These are phyloP conservation scores for Lophium mytilinum DNA, from an alignment of 495 filamentous ascomycete species.

Conservation along the genomic window DNA sequence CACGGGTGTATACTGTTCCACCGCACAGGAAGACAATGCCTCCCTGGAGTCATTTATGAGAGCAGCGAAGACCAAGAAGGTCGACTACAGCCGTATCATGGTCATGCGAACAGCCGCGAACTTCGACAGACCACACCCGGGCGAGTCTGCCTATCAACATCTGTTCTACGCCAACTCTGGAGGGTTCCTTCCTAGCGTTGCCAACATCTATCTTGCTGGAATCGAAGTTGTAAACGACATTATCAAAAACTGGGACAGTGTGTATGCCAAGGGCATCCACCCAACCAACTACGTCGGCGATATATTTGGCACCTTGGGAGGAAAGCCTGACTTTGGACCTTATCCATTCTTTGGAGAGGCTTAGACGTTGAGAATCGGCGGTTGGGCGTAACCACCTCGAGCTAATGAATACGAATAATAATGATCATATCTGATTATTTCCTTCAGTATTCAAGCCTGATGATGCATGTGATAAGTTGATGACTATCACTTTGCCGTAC, in stretches of 20 bases:
- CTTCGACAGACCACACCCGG: constrained; percentile 61
- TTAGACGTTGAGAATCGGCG: too few relatives aligned
- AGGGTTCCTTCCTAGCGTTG: constrained; percentile 45
- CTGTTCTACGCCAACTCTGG: constrained; percentile 52
- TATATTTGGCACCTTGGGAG: constrained; percentile 60
- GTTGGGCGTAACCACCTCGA: too few relatives aligned
- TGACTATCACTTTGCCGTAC: too few relatives aligned
- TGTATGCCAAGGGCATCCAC: constrained; percentile 51
- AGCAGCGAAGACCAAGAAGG: constrained; percentile 42
- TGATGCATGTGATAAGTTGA: too few relatives aligned
- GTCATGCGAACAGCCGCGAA: constrained; percentile 66
- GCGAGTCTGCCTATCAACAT: constrained; percentile 45
- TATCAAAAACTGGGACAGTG: constrained; percentile 48
- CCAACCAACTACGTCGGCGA: constrained; percentile 65
- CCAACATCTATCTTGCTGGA: constrained; percentile 62
- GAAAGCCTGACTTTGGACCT: constrained; percentile 59
- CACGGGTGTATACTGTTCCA: constrained; percentile 58
- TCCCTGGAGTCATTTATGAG: constrained; percentile 60
- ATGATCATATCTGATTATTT: too few relatives aligned
- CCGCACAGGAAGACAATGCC: constrained; percentile 69
- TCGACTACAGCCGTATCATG: constrained; percentile 62
- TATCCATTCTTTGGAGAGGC: too few relatives aligned
- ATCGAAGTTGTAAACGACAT: constrained; percentile 63
- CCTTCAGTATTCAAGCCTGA: too few relatives aligned
- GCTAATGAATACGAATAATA: too few relatives aligned